These are phyloP conservation scores for Tulasnella sp. DNA, from an alignment of 768 basidiomycete species.

Conservation along the genomic window DNA sequence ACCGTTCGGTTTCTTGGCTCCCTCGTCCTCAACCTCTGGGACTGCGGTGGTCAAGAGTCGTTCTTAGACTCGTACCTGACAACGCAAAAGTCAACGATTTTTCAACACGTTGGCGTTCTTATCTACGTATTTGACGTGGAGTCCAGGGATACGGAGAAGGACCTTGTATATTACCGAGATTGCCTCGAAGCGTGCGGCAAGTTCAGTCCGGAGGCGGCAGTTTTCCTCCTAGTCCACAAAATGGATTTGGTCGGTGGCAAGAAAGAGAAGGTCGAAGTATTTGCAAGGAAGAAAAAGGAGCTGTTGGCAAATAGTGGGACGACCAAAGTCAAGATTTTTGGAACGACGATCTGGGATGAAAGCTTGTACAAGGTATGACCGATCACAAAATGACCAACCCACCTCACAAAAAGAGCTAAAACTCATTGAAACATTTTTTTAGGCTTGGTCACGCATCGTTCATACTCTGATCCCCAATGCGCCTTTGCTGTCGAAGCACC, in stretches of 20 bases:
- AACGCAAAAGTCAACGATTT: constrained; percentile 87
- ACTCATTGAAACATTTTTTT: background rate
- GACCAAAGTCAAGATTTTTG: constrained; percentile 65
- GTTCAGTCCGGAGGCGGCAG: constrained; percentile 73
- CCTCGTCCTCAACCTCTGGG: constrained; percentile 94
- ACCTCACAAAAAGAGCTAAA: background rate
- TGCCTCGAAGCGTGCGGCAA: constrained; percentile 79
- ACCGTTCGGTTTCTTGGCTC: constrained; percentile 96
- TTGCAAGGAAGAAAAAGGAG: constrained; percentile 71
- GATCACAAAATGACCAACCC: background rate
- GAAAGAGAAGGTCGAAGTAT: constrained; percentile 51
- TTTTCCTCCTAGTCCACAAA: constrained; percentile 93
- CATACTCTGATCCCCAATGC: constrained; percentile 96
- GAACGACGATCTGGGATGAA: constrained; percentile 96
- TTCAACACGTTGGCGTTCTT: constrained; percentile 92
- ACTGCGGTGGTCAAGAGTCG: constrained; percentile 96
- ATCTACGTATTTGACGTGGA: constrained; percentile 99
- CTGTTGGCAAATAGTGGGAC: constrained; percentile 64
- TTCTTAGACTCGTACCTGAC: constrained; percentile 98
- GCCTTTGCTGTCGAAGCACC: constrained; percentile 77
- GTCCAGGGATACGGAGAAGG: constrained; percentile 68
- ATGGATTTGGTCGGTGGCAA: constrained; percentile 80
- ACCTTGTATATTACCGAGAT: constrained; percentile 87
- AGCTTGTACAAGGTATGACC: constrained; percentile 79
- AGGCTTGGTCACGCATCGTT: constrained; percentile 97